Percentiles rank a stretch among this genome's conserved stretches.
phyloP scores from a whole-genome alignment of 2,329 filamentous ascomycete species.

The Fusarium scirpi region DNA sequence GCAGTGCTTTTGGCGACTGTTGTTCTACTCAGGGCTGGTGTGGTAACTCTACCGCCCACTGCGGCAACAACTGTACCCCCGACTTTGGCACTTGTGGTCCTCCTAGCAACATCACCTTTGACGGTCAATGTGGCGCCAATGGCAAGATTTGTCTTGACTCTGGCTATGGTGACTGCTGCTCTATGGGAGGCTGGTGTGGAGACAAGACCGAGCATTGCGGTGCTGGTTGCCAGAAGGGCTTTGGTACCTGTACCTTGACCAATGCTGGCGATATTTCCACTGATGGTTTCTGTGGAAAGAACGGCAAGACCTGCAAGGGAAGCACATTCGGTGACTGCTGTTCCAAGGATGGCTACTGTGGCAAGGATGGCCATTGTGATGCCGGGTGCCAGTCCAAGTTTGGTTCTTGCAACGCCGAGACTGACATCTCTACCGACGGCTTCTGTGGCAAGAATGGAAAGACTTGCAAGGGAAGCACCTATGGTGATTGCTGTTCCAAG shows the following conservation, averaged over 20 bases:
- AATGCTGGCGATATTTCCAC: neutral
- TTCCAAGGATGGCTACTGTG: neutral
- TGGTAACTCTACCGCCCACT: slow-evolving; percentile 11
- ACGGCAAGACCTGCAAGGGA: slow-evolving; percentile 9
- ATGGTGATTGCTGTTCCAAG: neutral
- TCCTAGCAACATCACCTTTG: slow-evolving; percentile 1
- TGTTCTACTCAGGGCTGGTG: slow-evolving; percentile 8
- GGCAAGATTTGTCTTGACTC: slow-evolving; percentile 5
- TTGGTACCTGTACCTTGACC: neutral
- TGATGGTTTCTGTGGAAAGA: slow-evolving; percentile 6
- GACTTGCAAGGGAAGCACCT: neutral
- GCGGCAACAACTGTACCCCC: neutral
- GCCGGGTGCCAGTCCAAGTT: slow-evolving; percentile 4
- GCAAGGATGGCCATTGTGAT: neutral
- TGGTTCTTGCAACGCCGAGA: neutral
- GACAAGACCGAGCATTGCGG: neutral
- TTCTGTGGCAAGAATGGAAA: slow-evolving; percentile 4
- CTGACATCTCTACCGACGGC: neutral
- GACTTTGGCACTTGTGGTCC: slow-evolving; percentile 7
- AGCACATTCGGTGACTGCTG: neutral
- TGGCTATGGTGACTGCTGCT: slow-evolving; percentile 8
- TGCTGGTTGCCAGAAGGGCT: slow-evolving; percentile 1
- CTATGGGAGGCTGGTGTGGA: neutral
- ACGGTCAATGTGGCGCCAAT: slow-evolving; percentile 4
- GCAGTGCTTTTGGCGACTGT: slow-evolving; percentile 1